Conservation (phyloP, 202 grass and related monocot species). For the Eragrostis tef region DNA sequence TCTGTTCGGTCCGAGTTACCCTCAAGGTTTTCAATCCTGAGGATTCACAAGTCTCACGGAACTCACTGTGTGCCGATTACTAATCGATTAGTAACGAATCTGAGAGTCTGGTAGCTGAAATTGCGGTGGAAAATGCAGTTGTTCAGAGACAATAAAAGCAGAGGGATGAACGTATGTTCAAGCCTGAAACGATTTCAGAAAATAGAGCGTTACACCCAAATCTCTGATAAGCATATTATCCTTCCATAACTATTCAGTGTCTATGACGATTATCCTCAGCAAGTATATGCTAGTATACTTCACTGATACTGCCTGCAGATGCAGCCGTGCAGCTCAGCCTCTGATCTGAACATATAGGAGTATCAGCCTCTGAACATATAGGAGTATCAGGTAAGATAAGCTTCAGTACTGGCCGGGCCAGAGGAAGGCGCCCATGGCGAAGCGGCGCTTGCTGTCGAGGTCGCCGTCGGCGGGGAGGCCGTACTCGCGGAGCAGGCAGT, state of each 20-base stretch:
- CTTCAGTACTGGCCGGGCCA: slow-evolving; percentile 59
- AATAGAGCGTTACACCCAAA: too few relatives aligned
- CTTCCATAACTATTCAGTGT: too few relatives aligned
- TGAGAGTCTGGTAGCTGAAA: too few relatives aligned
- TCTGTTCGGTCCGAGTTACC: background rate
- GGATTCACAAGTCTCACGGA: too few relatives aligned
- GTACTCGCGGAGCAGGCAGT: slow-evolving; percentile 70
- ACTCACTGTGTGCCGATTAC: too few relatives aligned
- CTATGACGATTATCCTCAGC: too few relatives aligned
- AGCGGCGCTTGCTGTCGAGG: slow-evolving; percentile 56
- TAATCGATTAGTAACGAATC: too few relatives aligned
- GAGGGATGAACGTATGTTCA: too few relatives aligned
- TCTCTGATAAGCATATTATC: too few relatives aligned
- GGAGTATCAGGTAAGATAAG: background rate
- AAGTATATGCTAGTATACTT: background rate
- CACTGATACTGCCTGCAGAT: background rate
- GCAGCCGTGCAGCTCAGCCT: background rate
- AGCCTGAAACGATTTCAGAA: too few relatives aligned
- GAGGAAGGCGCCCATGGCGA: slow-evolving; percentile 82
- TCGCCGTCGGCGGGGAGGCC: slow-evolving; percentile 59
- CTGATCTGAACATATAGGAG: background rate
- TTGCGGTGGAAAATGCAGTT: too few relatives aligned
- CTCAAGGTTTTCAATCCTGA: background rate
- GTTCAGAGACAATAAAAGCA: too few relatives aligned
- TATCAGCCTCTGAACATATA: background rate